Evolutionary conservation across 768 basidiomycete genomes (phyloP).

Genomic region (Mycena galopus): DNA sequence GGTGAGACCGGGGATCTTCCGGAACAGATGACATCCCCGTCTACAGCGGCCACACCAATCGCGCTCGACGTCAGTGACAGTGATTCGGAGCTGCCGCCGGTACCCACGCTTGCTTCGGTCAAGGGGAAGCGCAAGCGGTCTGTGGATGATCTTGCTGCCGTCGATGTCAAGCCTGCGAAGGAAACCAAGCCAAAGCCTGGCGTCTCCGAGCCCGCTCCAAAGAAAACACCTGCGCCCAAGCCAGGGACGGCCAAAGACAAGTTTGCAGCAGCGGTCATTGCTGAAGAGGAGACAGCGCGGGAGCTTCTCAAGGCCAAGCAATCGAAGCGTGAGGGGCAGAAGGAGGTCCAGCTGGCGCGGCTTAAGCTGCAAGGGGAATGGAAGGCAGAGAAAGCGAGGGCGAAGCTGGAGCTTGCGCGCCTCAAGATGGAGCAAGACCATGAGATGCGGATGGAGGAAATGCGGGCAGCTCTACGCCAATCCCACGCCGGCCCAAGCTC

Average conservation of each 20-base stretch:
- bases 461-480: too few species aligned
- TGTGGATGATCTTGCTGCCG: background rate
- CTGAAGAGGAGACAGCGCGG: conserved; percentile 21
- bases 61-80: too few species aligned
- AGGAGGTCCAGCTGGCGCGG: background rate
- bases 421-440: conserved; percentile 45
- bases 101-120: background rate
- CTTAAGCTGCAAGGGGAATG: background rate
- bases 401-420: conserved; percentile 32
- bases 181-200: background rate
- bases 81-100: too few species aligned
- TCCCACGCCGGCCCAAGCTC: background rate
- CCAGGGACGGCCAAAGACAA: background rate
- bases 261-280: background rate
- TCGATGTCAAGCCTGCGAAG: background rate
- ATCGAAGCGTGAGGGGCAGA: too few species aligned
- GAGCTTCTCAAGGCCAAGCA: background rate
- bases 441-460: conserved; percentile 19
- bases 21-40: background rate
- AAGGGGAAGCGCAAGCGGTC: conserved; percentile 7
- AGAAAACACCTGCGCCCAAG: background rate
- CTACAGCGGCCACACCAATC: too few species aligned
- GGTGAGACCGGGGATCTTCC: background rate
- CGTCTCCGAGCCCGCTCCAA: background rate
- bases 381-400: background rate